Evolutionary conservation across 2,329 filamentous ascomycete species (phyloP).

Genomic region (Ophiostoma piceae): DNA sequence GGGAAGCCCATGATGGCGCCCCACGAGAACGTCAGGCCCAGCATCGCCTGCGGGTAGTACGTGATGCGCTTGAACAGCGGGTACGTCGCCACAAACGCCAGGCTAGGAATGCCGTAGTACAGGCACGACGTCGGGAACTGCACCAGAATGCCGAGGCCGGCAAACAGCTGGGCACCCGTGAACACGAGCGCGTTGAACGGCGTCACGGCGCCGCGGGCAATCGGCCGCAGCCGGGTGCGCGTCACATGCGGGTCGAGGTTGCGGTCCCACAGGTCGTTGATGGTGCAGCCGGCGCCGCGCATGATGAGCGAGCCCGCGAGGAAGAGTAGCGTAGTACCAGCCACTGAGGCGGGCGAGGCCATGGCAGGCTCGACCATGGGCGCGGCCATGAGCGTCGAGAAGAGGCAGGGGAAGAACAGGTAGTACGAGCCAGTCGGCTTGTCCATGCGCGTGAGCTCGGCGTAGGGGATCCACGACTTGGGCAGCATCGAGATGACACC

Average conservation of each 20-base stretch:
- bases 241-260: slow-evolving; percentile 77
- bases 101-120: slow-evolving; percentile 69
- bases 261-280: slow-evolving; percentile 88
- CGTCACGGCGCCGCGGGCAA: slow-evolving; percentile 71
- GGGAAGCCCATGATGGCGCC: slow-evolving; percentile 85
- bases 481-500: slow-evolving; percentile 69
- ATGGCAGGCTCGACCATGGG: slow-evolving; percentile 57
- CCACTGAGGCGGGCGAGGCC: slow-evolving; percentile 53
- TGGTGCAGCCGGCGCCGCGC: slow-evolving; percentile 81
- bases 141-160: slow-evolving; percentile 67
- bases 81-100: slow-evolving; percentile 69
- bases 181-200: slow-evolving; percentile 67
- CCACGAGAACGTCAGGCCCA: slow-evolving; percentile 84
- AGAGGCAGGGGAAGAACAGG: slow-evolving; percentile 79
- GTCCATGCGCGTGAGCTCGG: slow-evolving; percentile 73
- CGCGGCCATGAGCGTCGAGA: slow-evolving; percentile 75
- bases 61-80: slow-evolving; percentile 81
- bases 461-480: slow-evolving; percentile 68
- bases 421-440: slow-evolving; percentile 80
- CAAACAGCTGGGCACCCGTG: slow-evolving; percentile 66
- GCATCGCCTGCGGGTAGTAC: slow-evolving; percentile 77
- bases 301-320: slow-evolving; percentile 73
- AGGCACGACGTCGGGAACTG: slow-evolving; percentile 72
- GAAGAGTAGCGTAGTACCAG: slow-evolving; percentile 65
- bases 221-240: slow-evolving; percentile 70